Evolutionary conservation across 768 basidiomycete genomes (phyloP), one percentile per base, ranked within the genome.

Genomic region (Tephrocybe sp.): DNA sequence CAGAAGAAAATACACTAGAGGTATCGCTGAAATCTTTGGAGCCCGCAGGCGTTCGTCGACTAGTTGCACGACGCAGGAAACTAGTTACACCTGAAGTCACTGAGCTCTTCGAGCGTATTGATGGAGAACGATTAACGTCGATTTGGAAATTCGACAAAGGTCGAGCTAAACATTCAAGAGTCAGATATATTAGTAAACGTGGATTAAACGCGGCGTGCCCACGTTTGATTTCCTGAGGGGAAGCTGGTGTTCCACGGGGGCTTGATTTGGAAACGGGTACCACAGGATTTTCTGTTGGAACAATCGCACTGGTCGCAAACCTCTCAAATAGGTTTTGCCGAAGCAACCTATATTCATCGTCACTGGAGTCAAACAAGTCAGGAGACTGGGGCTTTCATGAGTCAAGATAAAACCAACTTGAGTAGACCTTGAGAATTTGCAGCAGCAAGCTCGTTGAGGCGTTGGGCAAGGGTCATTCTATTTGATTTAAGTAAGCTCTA

Each of bases 291-390:
- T 91, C 89, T 34, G 76, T 72, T 5, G 88, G 87, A 17, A 87
- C 73, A 8, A 71, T 62, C 20, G 79, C 70, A 45, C 73, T 76
- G 53, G 70, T 80, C 13, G 87, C 77, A 60, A 89, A 82, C 46
- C 91, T 80, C 64, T 92, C 88, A 58, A 93, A 92, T 34, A 93
- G 73, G 62, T 85, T 89, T 66, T 91, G 89, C 39, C 91, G 83
- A 11, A 93, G 77, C 38, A 92, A 66, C 45, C 90, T 83, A 64
- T 92, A 92, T 63, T 91, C 91, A 58, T 92, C 88, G 67, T 92
- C 87, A 62, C 91, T 92, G 52, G 16, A 31, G 60, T 31, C 45
- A 31, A n/a, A 40, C 46, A 43, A 23, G n/a, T 44, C 16, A 42
- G n/a, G 35, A 12, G 26, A 49, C 11, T 23, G 20, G 12, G 44